Evolutionary conservation across 441 rosid genomes (phyloP).

Genomic region (Lepidium campestre): DNA sequence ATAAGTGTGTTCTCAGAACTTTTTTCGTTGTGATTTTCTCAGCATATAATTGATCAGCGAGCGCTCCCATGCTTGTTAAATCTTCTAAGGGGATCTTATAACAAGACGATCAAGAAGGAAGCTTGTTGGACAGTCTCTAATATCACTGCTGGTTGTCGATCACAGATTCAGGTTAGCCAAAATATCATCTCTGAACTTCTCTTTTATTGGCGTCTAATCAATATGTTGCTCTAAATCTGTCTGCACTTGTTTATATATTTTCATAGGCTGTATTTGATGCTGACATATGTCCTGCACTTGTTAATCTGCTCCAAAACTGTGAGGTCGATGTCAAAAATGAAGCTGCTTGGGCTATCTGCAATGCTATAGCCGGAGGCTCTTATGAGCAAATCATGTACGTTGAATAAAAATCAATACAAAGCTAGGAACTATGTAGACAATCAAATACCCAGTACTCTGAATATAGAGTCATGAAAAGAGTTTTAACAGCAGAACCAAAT

Average conservation of each 20-base stretch:
- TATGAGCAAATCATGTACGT: slow-evolving; percentile 47
- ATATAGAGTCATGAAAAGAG: neutral
- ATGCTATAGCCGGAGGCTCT: slow-evolving; percentile 54
- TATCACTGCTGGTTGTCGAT: slow-evolving; percentile 55
- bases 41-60: slow-evolving; percentile 51
- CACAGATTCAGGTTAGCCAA: slow-evolving; percentile 58
- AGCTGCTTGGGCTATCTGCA: slow-evolving; percentile 70
- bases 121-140: slow-evolving; percentile 71
- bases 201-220: neutral
- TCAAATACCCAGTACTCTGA: slow-evolving; percentile 5
- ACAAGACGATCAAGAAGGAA: slow-evolving; percentile 57
- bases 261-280: slow-evolving; percentile 51
- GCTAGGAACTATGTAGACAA: neutral
- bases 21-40: slow-evolving; percentile 14
- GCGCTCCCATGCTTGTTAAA: slow-evolving; percentile 54
- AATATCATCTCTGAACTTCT: neutral
- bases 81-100: slow-evolving; percentile 40
- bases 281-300: slow-evolving; percentile 35
- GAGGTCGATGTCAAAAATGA: slow-evolving; percentile 55
- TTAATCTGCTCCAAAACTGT: slow-evolving; percentile 44
- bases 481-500: neutral
- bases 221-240: neutral
- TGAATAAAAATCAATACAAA: neutral
- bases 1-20: slow-evolving; percentile 10
- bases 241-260: neutral